Base-by-base conservation (phyloP, 2,329 filamentous ascomycete species). In the Claviceps pazoutovae region DNA sequence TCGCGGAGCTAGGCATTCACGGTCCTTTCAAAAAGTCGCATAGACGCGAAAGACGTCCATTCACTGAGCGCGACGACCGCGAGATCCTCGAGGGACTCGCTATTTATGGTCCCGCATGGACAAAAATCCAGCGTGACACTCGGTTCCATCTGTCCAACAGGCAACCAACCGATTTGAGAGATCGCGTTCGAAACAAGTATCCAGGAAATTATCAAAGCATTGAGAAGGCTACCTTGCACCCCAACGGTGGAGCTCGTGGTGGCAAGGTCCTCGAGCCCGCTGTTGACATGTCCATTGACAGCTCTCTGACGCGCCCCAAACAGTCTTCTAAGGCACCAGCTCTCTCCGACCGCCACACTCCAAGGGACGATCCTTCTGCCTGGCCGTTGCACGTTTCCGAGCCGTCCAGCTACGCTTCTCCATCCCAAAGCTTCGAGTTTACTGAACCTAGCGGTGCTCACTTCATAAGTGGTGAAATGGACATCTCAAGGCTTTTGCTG, bases 161-260 rank as follows among this genome's bases (percentile, higher is more conserved):
- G 45, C 76, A 81, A 56, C 79, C 80, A 1, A 84, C 80, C 0
- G 80, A 84, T 59, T 62, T 84, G 49, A 71, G 80, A 55, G 80
- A 84, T 56, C 72, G 80, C 21, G 72, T 83, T 36, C 74, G 80
- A 44, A 84, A 83, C 64, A 82, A 80, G 57, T 81, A 80, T 56
- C 76, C 78, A 3, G 73, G 74, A 14, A 74, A 78, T 36, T 83
- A 79, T 57, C 69, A 73, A 23, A 67, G 69, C 51, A 77, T 79
- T 46, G 77, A 80, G 59, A 79, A 79, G 63, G 73, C 74, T 36
- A 66, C 69, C 4, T 71, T 76, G 51, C 71, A 73, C 46, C 60
- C 68, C 53, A 71, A 73, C 56, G 69, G 75, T 14, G 61, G 63
- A 8, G 59, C 63, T 34, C 66, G 68, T 38, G 60, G 62, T 54